Conservation (phyloP, 768 basidiomycete species). For the Tylopilus sp. region DNA sequence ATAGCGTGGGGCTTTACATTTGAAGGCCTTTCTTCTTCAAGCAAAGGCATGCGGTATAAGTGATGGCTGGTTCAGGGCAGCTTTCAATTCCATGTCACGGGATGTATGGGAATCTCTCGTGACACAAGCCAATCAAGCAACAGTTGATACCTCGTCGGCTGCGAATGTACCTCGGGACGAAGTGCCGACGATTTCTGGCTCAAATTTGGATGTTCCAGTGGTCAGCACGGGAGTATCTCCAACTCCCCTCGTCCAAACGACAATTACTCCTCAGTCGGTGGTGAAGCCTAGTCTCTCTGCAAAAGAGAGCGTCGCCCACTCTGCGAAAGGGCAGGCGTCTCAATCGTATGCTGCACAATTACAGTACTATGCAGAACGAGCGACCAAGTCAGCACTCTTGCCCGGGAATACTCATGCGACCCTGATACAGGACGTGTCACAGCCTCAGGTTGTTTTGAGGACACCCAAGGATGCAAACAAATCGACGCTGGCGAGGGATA, state of each 20-base stretch:
- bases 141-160: neutral
- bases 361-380: constrained; percentile 23
- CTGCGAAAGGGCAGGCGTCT: neutral
- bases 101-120: constrained; percentile 9
- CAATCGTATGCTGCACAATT: constrained; percentile 12
- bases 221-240: neutral
- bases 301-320: neutral
- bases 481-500: constrained; percentile 51
- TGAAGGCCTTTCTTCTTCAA: constrained; percentile 11
- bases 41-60: constrained; percentile 18
- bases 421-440: constrained; percentile 5
- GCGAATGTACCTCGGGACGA: constrained; percentile 1
- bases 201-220: neutral
- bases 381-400: constrained; percentile 5
- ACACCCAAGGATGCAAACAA: constrained; percentile 44
- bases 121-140: constrained; percentile 4
- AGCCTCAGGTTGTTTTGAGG: constrained; percentile 5
- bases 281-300: neutral
- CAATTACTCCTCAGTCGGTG: neutral
- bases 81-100: constrained; percentile 17
- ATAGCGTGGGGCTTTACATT: constrained; percentile 14
- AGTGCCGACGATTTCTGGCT: neutral
- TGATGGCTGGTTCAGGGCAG: constrained; percentile 19
- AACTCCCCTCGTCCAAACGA: neutral
- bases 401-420: neutral